Percentiles rank a stretch among this genome's conserved stretches.
These are phyloP conservation scores for Exophiala dermatitidis DNA, from an alignment of 2,329 filamentous ascomycete genomes.

Conservation along the genomic window DNA sequence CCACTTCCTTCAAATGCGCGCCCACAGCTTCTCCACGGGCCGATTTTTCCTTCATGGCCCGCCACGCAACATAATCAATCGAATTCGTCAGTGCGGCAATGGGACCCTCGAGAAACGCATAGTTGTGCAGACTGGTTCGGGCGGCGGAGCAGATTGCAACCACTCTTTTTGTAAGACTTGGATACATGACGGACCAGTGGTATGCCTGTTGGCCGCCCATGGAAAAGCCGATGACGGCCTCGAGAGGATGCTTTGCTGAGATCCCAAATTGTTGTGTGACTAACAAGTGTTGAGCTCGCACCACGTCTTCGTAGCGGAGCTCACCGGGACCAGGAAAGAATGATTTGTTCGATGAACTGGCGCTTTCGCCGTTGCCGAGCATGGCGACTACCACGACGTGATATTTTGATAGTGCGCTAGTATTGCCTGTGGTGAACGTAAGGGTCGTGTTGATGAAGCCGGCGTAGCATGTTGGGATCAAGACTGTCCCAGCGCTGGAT, in stretches of 20 bases:
- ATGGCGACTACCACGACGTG: conserved; percentile 44
- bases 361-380: conserved; percentile 45
- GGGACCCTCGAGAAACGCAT: conserved; percentile 44
- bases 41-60: conserved; percentile 21
- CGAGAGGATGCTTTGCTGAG: conserved; percentile 25
- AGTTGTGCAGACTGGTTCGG: conserved; percentile 42
- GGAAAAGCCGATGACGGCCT: conserved; percentile 43
- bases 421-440: conserved; percentile 36
- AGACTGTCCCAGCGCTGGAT: conserved; percentile 33
- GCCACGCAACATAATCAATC: conserved; percentile 35
- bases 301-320: conserved; percentile 40
- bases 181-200: conserved; percentile 43
- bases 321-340: conserved; percentile 33
- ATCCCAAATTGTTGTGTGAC: conserved; percentile 35
- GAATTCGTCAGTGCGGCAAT: conserved; percentile 38
- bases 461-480: conserved; percentile 51
- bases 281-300: conserved; percentile 39
- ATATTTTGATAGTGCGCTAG: conserved; percentile 36
- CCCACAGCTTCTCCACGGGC: conserved; percentile 26
- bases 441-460: conserved; percentile 46
- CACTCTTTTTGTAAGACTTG: conserved; percentile 35
- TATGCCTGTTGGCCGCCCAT: conserved; percentile 47
- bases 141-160: conserved; percentile 44
- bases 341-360: conserved; percentile 41
- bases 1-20: conserved; percentile 28